Evolutionary conservation across 2,329 filamentous ascomycete species (phyloP).

Genomic region (Fusarium pininemorale): DNA sequence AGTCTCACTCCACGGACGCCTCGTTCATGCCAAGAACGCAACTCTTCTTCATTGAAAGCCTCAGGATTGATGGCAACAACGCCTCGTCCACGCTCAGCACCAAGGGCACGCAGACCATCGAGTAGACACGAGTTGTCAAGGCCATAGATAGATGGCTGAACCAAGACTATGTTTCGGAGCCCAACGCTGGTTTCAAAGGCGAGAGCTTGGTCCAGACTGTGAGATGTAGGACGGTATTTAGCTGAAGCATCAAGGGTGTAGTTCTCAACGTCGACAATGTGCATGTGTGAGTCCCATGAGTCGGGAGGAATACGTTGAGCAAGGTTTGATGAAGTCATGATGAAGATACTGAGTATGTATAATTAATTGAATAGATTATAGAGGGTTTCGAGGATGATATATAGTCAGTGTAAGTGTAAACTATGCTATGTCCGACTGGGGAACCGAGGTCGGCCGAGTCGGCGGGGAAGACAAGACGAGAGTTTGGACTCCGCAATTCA

Average conservation of each 20-base stretch:
- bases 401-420: background rate
- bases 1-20: conserved; percentile 68
- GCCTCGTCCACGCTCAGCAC: conserved; percentile 59
- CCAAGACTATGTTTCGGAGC: conserved; percentile 65
- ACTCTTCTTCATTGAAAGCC: conserved; percentile 45
- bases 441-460: conserved; percentile 24
- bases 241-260: conserved; percentile 61
- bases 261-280: conserved; percentile 63
- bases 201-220: conserved; percentile 61
- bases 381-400: background rate
- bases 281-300: conserved; percentile 72
- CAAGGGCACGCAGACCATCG: conserved; percentile 60
- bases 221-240: conserved; percentile 59
- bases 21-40: conserved; percentile 63
- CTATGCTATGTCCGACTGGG: background rate
- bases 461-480: conserved; percentile 7
- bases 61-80: conserved; percentile 66
- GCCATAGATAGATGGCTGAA: conserved; percentile 70
- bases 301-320: conserved; percentile 49
- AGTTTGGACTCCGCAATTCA: conserved; percentile 1
- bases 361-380: background rate
- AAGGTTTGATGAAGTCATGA: conserved; percentile 16
- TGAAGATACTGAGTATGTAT: background rate
- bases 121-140: conserved; percentile 68
- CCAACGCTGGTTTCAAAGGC: conserved; percentile 61